Evolutionary conservation across 2,329 filamentous ascomycete genomes (phyloP).

Genomic region (Stachybotrys chartarum): DNA sequence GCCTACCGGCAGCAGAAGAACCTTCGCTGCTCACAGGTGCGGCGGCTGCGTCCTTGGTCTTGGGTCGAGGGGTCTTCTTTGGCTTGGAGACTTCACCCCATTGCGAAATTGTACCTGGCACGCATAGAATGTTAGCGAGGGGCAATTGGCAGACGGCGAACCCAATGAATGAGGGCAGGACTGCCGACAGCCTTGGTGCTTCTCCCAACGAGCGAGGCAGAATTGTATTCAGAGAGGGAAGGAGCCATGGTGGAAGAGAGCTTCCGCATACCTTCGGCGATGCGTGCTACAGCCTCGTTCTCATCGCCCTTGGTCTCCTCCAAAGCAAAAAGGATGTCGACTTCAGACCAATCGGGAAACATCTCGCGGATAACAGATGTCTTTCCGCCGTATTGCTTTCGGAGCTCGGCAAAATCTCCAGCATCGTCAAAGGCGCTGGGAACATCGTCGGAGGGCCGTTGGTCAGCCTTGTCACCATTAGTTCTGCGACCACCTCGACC

Average conservation of each 20-base stretch:
- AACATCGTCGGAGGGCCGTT: constrained; percentile 50
- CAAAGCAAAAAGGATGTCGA: constrained; percentile 87
- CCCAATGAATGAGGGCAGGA: neutral
- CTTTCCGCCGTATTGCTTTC: constrained; percentile 79
- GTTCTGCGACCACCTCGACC: constrained; percentile 65
- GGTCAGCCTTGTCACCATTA: constrained; percentile 61
- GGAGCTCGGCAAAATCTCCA: constrained; percentile 84
- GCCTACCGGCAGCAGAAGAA: constrained; percentile 34
- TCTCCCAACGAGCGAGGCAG: neutral
- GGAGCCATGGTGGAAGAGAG: constrained; percentile 6
- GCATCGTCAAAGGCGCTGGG: constrained; percentile 64
- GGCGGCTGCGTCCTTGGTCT: constrained; percentile 56
- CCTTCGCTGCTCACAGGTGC: constrained; percentile 42
- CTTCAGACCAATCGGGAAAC: constrained; percentile 92
- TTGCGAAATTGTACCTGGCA: constrained; percentile 66
- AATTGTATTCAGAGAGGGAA: constrained; percentile 6
- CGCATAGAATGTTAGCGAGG: neutral
- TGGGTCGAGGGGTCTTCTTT: constrained; percentile 69
- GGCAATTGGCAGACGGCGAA: neutral
- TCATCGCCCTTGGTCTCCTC: constrained; percentile 81
- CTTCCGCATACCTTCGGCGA: constrained; percentile 61
- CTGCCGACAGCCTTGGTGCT: too few relatives aligned
- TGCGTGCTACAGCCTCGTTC: constrained; percentile 66
- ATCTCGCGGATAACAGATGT: constrained; percentile 81
- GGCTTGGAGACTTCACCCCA: constrained; percentile 79